Percentiles rank a stretch among this genome's conserved stretches.
These are phyloP conservation scores for Phytophthora meadii DNA, from an alignment of 352 stramenopile species.

Conservation along the genomic window DNA sequence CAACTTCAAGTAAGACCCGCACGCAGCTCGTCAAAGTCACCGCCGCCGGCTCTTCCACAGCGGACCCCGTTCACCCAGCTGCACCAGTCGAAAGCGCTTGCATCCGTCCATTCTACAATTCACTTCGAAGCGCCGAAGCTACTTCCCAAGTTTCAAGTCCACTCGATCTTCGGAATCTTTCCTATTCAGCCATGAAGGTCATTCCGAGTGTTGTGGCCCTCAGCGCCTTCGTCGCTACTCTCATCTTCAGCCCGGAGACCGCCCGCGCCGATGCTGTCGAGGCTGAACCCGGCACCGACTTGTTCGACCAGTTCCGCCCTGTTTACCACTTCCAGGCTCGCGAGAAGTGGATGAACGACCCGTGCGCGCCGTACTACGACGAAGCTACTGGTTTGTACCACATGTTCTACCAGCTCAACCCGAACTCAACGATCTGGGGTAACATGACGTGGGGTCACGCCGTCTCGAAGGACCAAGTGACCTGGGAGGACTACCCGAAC, in stretches of 20 bases:
- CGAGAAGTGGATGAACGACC: slow-evolving; percentile 89
- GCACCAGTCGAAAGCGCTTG: background rate
- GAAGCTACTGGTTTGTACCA: slow-evolving; percentile 66
- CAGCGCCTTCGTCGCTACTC: slow-evolving; percentile 17
- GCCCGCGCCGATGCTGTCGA: slow-evolving; percentile 31
- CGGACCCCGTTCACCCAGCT: background rate
- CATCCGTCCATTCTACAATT: slow-evolving; percentile 16
- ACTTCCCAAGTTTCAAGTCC: slow-evolving; percentile 15
- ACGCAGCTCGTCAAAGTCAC: background rate
- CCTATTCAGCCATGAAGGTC: slow-evolving; percentile 30
- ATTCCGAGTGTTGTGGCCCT: slow-evolving; percentile 26
- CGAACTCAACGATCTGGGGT: slow-evolving; percentile 60
- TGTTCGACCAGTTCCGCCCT: slow-evolving; percentile 66
- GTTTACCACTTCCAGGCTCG: slow-evolving; percentile 68
- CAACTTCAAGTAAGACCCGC: slow-evolving; percentile 15
- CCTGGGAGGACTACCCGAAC: slow-evolving; percentile 71
- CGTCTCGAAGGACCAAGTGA: slow-evolving; percentile 75
- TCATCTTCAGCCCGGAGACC: slow-evolving; percentile 22
- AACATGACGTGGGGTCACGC: slow-evolving; percentile 86
- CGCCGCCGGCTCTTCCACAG: slow-evolving; percentile 9
- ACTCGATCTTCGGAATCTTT: slow-evolving; percentile 7
- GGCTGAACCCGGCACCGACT: slow-evolving; percentile 40
- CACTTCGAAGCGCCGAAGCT: slow-evolving; percentile 22
- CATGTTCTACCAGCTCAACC: slow-evolving; percentile 85
- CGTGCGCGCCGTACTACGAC: slow-evolving; percentile 80